Base-by-base conservation (phyloP, 768 basidiomycete species). In the Amanita pseudoporphyria region DNA sequence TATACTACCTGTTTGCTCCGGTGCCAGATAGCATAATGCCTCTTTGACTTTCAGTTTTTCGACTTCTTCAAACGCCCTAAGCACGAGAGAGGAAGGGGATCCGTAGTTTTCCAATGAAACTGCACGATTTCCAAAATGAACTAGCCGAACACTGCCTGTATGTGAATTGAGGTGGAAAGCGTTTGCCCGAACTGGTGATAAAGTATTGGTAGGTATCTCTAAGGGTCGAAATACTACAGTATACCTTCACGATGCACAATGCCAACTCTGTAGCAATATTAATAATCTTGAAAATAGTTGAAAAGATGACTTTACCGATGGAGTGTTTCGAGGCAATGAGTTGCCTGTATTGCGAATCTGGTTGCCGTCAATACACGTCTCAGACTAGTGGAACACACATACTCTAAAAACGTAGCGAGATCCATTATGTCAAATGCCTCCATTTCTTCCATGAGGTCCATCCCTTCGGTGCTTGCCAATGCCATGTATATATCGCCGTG, bases 381-480 rank as follows among this genome's bases (percentile, higher is more conserved):
- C 14, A 35, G n/a, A 28, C 19, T 12, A 54, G 77, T 51, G 9
- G 16, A 33, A 9, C 9, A 33, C n/a, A 36, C 45, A 9, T 56
- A 84, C 82, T 87, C 84, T 2, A 87, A 69, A 63, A 86, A 87
- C 0, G 82, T 77, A 12, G 83, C 83, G 14, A 87, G 66, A 60
- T 87, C 85, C 81, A 87, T 85, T 45, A 84, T 76, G 58, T 83
- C 82, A 44, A 78, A 77, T 6, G 69, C 71, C 54, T 78, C 80
- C 63, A 76, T 69, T 48, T 76, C 78, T 47, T 78, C 80, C 41
- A 67, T 60, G 39, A 68, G 51, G 43, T 72, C 69, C 2, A 65
- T 60, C 45, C 77, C 76, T 49, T 75, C 73, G 12, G 68, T 62
- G 5, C 66, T 73, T 60, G 63, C 66, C 73, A 79, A 72, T 60